A percentile compares a stretch with the other conserved stretches of the same genome.
Evolutionary conservation across 2,329 filamentous ascomycete genomes (phyloP).

Genomic region (Decorospora gaudefroyi): DNA sequence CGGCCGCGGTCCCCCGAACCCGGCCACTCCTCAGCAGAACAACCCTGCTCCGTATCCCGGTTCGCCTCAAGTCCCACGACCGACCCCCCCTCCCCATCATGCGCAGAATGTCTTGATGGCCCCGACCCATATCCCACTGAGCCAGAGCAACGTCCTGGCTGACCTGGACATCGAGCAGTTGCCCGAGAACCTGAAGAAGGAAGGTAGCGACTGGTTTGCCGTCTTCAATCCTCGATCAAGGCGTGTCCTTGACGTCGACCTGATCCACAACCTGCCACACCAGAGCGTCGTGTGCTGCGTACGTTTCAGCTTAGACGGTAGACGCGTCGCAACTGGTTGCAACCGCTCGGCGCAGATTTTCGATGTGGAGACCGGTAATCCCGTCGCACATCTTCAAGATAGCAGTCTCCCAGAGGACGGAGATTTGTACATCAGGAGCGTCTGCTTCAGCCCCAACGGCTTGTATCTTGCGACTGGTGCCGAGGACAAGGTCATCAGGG

Average conservation of each 20-base stretch:
- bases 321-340: constrained; percentile 94
- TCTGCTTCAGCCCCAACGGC: constrained; percentile 97
- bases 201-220: constrained; percentile 90
- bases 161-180: constrained; percentile 87
- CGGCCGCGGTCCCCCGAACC: constrained; percentile 65
- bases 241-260: constrained; percentile 86
- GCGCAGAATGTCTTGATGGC: constrained; percentile 43
- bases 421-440: constrained; percentile 94
- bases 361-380: constrained; percentile 83
- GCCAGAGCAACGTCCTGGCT: constrained; percentile 68
- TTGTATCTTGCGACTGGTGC: constrained; percentile 93
- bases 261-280: constrained; percentile 89
- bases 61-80: constrained; percentile 80
- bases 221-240: constrained; percentile 94
- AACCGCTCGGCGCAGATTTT: constrained; percentile 99
- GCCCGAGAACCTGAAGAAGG: constrained; percentile 84
- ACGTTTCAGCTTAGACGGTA: constrained; percentile 92
- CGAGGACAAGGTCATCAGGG: constrained; percentile 95
- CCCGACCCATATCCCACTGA: constrained; percentile 54
- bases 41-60: constrained; percentile 85
- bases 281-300: constrained; percentile 99
- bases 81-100: constrained; percentile 65
- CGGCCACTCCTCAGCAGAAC: constrained; percentile 90
- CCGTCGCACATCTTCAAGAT: constrained; percentile 88
- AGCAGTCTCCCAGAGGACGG: constrained; percentile 83